Base-by-base conservation (phyloP, 2,329 filamentous ascomycete species). In the Corinectria fuckeliana region DNA sequence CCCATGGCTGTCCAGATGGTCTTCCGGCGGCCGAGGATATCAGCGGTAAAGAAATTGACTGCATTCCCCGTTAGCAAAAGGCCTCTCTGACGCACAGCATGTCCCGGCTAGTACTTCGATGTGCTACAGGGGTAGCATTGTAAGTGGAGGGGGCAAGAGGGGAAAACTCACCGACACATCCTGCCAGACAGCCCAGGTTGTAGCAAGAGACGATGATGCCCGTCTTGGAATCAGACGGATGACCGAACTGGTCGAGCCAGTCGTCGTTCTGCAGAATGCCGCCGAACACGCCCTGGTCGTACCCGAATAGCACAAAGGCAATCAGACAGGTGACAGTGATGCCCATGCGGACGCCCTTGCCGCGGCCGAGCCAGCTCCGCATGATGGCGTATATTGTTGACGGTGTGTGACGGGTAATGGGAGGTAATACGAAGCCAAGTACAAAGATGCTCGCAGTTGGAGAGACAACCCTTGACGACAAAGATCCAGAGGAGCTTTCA, bases 1-100 rank as follows among this genome's bases (percentile, higher is more conserved):
- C 74, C 61, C 26, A 81, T 81, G 14, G 86, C 87, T 0, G 76
- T 26, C 39, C 84, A 77, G 55, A 88, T 84, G 34, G 86, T 87
- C 10, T 81, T 83, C 44, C 82, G 70, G 41, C 80, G 67, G 25
- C 79, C 80, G 1, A 82, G 69, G 1, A 75, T 61, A 55, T 89
- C 87, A 7, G 86, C 87, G 11, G 85, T 71, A 18, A 72, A 71
- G 32, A 84, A 75, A 45, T 81, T 80, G 58, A 79, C 67, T 63
- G 4, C 4, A 28, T 2, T 8, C 6, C 1, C 6, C 18, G 5
- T 61, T 44, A 53, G 23, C 14, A 9, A 13, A 11, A 44, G 6
- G 6, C 9, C 6, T 13, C 13, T 7, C 14, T n/a, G 9, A 11
- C 4, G 25, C 2, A 36, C 6, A 36, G 4, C 32, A 36, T 18